These are phyloP conservation scores for Carex cristatella DNA, from an alignment of 176 grass and related monocot species.

Conservation along the genomic window DNA sequence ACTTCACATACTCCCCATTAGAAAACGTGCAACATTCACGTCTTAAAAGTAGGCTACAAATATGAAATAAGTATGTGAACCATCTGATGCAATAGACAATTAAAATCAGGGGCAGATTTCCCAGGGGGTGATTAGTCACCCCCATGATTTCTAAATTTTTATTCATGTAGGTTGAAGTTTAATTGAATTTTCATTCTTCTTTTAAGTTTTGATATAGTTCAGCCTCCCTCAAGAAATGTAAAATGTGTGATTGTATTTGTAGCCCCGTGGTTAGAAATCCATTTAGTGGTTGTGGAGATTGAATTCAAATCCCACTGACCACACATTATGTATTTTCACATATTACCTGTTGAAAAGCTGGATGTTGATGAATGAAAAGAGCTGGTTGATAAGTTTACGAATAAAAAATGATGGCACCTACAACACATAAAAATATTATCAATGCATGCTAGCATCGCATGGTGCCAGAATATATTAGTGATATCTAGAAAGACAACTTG, in stretches of 20 bases:
- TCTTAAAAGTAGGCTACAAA: slow-evolving; percentile 67
- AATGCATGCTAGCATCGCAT: not conserved
- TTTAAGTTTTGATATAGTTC: too few relatives aligned
- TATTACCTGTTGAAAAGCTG: slow-evolving; percentile 94
- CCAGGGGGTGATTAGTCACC: too few relatives aligned
- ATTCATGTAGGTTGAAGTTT: too few relatives aligned
- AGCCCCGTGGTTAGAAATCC: too few relatives aligned
- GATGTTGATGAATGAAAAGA: slow-evolving; percentile 98
- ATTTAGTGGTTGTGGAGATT: too few relatives aligned
- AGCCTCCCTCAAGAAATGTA: too few relatives aligned
- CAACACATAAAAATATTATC: slow-evolving; percentile 27
- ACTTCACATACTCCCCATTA: slow-evolving; percentile 97
- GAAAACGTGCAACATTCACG: slow-evolving; percentile 97
- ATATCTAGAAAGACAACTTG: not conserved
- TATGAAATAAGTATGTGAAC: slow-evolving; percentile 12
- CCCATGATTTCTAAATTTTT: too few relatives aligned
- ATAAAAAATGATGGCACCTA: slow-evolving; percentile 96
- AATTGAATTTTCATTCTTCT: too few relatives aligned
- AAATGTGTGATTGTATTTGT: too few relatives aligned
- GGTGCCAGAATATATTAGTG: not conserved
- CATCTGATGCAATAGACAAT: not conserved
- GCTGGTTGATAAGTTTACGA: slow-evolving; percentile 86
- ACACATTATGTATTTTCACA: too few relatives aligned
- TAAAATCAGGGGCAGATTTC: not conserved
- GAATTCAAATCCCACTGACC: too few relatives aligned